These are phyloP conservation scores for Phytophthora ohioensis DNA, from an alignment of 352 stramenopile genomes.

Conservation along the genomic window DNA sequence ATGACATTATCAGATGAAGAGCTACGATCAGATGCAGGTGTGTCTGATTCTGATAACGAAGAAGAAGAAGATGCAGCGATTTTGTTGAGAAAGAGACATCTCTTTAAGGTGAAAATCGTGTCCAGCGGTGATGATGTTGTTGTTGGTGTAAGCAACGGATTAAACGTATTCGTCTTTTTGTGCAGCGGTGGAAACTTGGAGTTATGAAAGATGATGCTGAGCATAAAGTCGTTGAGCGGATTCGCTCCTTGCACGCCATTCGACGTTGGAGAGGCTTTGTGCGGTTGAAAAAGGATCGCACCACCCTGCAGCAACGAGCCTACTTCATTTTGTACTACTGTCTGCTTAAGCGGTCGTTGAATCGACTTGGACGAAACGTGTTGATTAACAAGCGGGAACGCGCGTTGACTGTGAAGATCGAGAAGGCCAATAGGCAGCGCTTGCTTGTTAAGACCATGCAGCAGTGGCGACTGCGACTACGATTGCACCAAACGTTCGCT, in stretches of 20 bases:
- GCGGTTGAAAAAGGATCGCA: conserved; percentile 22
- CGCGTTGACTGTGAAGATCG: conserved; percentile 19
- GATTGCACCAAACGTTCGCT: conserved; percentile 20
- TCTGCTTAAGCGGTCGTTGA: conserved; percentile 37
- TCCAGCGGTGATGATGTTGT: background rate
- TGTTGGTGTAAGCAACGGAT: background rate
- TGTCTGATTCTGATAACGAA: conserved; percentile 12
- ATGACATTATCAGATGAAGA: conserved; percentile 1
- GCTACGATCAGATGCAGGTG: background rate
- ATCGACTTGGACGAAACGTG: conserved; percentile 20
- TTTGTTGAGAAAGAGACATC: conserved; percentile 10
- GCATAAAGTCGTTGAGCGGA: conserved; percentile 1
- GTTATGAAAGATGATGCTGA: background rate
- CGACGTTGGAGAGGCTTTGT: conserved; percentile 29
- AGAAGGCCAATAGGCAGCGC: conserved; percentile 15
- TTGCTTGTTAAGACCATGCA: conserved; percentile 33
- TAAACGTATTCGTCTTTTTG: background rate
- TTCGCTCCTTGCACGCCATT: conserved; percentile 23
- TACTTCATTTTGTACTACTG: conserved; percentile 51
- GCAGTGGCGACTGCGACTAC: conserved; percentile 28
- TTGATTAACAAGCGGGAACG: conserved; percentile 25
- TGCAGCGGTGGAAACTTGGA: conserved; percentile 17
- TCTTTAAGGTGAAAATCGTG: conserved; percentile 19
- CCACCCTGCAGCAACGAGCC: conserved; percentile 26
- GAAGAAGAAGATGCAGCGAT: background rate